These are phyloP conservation scores for Tilletia caries DNA, from an alignment of 1,284 basidiomycete species.

Conservation along the genomic window DNA sequence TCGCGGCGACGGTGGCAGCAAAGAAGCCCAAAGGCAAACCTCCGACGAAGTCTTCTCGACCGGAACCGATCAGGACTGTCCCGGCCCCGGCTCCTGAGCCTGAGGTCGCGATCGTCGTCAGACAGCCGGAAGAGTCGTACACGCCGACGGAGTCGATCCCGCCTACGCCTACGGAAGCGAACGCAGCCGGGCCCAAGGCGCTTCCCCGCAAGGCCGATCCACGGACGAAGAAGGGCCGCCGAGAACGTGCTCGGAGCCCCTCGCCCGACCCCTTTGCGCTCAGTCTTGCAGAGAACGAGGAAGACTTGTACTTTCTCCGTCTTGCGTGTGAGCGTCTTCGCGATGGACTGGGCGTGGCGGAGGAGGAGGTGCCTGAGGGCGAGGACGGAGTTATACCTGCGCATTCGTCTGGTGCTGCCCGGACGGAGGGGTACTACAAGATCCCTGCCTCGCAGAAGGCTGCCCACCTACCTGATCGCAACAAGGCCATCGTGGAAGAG, in stretches of 20 bases:
- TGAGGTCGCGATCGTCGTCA: constrained; percentile 7
- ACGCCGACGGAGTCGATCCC: constrained; percentile 14
- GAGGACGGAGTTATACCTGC: constrained; percentile 46
- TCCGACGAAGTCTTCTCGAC: background rate
- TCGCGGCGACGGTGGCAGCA: background rate
- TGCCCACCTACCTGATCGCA: constrained; percentile 68
- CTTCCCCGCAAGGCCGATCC: constrained; percentile 11
- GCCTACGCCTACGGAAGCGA: background rate
- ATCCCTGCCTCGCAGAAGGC: constrained; percentile 89
- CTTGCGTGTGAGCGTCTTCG: constrained; percentile 61
- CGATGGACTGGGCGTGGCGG: constrained; percentile 30
- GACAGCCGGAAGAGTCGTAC: constrained; percentile 7
- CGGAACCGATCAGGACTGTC: background rate
- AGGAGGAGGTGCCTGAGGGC: constrained; percentile 33
- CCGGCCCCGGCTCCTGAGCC: background rate
- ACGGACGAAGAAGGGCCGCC: constrained; percentile 10
- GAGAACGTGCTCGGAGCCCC: constrained; percentile 13
- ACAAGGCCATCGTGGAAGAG: constrained; percentile 57
- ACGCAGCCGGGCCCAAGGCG: background rate
- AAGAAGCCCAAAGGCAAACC: background rate
- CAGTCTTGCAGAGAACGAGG: constrained; percentile 76
- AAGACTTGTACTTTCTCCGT: constrained; percentile 81
- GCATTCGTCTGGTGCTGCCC: constrained; percentile 75
- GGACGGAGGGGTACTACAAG: constrained; percentile 92
- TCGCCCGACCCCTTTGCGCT: constrained; percentile 61